Percentiles rank a stretch among this genome's conserved stretches.
These are phyloP conservation scores for Penicillium sp. DNA, from an alignment of 2,329 filamentous ascomycete genomes.

Conservation along the genomic window DNA sequence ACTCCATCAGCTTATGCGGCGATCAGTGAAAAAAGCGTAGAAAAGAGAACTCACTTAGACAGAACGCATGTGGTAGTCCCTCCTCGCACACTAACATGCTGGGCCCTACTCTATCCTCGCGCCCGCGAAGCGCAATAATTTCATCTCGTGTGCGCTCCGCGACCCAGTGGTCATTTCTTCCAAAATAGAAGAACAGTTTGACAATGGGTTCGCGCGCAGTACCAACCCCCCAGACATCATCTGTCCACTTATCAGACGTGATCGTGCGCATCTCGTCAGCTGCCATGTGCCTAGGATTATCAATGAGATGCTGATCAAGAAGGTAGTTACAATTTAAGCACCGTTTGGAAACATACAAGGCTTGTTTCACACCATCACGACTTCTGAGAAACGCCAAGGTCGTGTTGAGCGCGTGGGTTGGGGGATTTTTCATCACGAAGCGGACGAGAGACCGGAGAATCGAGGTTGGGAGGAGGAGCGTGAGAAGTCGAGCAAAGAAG, in stretches of 20 bases:
- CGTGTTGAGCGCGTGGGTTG: slow-evolving; percentile 43
- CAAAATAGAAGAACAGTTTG: slow-evolving; percentile 59
- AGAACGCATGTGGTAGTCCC: slow-evolving; percentile 60
- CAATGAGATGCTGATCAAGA: slow-evolving; percentile 1
- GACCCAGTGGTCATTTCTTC: slow-evolving; percentile 60
- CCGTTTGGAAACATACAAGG: slow-evolving; percentile 43
- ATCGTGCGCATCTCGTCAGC: slow-evolving; percentile 58
- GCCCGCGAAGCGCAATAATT: slow-evolving; percentile 49
- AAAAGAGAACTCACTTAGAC: slow-evolving; percentile 46
- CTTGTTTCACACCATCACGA: slow-evolving; percentile 51
- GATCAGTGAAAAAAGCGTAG: neutral
- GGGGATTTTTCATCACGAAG: slow-evolving; percentile 41
- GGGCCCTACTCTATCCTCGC: slow-evolving; percentile 38
- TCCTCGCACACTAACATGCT: slow-evolving; percentile 56
- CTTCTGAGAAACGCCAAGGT: slow-evolving; percentile 54
- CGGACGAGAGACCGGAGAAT: slow-evolving; percentile 45
- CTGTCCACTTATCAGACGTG: slow-evolving; percentile 55
- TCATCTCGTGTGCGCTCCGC: slow-evolving; percentile 57
- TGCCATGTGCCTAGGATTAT: slow-evolving; percentile 50
- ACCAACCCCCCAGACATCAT: slow-evolving; percentile 58
- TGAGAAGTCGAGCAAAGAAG: slow-evolving; percentile 44
- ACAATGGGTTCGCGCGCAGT: slow-evolving; percentile 34
- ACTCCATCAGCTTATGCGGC: neutral
- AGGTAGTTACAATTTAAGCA: neutral
- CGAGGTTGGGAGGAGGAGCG: slow-evolving; percentile 40